Evolutionary conservation across 2,329 filamentous ascomycete genomes (phyloP), one percentile per base, ranked within the genome.

Genomic region (Daldinia eschscholtzii): DNA sequence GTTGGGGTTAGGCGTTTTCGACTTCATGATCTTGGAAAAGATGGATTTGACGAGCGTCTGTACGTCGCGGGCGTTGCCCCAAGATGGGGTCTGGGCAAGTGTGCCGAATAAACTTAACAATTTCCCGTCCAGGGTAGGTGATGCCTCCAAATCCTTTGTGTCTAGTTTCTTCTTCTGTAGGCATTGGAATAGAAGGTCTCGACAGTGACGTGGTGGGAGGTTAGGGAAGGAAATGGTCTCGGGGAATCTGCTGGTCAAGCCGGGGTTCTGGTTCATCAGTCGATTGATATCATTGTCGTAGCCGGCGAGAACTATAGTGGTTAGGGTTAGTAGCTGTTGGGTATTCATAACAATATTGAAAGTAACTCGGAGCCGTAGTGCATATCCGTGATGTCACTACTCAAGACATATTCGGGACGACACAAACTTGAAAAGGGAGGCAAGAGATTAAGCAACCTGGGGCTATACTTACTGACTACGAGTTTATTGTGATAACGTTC

Each of bases 261-360:
- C 91, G 0, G 86, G 83, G 68, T 93, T 93, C 20, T 84, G 81
- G 0, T 80, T 79, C 78, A 93, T 83, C 0, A 93, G 83, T 0
- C 81, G 79, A 71, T 93, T 88, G 64, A 93, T 92, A 41, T 92
- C 88, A 0, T 83, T 73, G 9, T 89, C 86, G 69, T 93, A 93
- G 0, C 91, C 91, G 0, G 91, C 91, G 0, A 93, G 79, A 39
- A 93, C 68, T 71, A 53, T 37, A 30, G n/a, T 30, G n/a, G 10
- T 42, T 20, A 1, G 2, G 13, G 26, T 71, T 42, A 71, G 68
- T 26, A 18, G 12, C 2, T 37, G 18, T 26, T 10, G 6, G 33
- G 33, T 35, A 35, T 50, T 37, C 4, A 46, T 48, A n/a, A 10
- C 2, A 13, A 13, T 33, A 52, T 52, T 28, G 3, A 9, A 28